Base-by-base conservation (phyloP, 2,329 filamentous ascomycete species). In the Decorospora gaudefroyi region DNA sequence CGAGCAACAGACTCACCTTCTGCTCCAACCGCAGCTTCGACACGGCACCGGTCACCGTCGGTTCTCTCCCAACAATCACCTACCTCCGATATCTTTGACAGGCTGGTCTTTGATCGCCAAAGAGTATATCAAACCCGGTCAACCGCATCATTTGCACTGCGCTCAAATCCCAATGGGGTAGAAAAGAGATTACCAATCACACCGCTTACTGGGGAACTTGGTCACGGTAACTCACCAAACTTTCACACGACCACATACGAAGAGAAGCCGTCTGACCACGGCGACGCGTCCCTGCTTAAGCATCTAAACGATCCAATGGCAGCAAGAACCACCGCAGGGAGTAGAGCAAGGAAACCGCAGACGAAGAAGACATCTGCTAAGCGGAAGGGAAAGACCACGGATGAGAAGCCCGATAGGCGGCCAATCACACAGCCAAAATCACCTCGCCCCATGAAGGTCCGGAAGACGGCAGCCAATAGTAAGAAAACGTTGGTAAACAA, bases 101-200 rank as follows among this genome's bases (percentile, higher is more conserved):
- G 27, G 7, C 35, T 51, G 3, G 34, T 55, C 3, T 46, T 47
- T 18, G 11, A 52, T 46, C 49, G 49, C 6, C 36, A 42, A 13
- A 5, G n/a, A 8, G 49, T 38, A 3, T 53, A 53, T 15, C 32
- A 25, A 15, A 18, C 10, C n/a, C 9, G 19, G 12, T 25, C 33
- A 18, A 23, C 19, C 18, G 6, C 22, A 15, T 11, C 22, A 11
- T 11, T 30, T 11, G 11, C 33, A 30, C 22, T 11, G 3, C 19
- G 4, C 7, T 3, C 28, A 12, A 10, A n/a, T 29, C 30, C 7
- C 4, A 13, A 23, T 21, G 15, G 21, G 4, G 19, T 2, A 23
- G 12, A 25, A 19, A 19, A 19, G 6, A 19, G 8, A 21, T 3
- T 0, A 13, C 6, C 9, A 12, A 10, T 12, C 12, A 2, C 5